phyloP scores from a whole-genome alignment of 2,329 filamentous ascomycete species.

The Apiospora marii region DNA sequence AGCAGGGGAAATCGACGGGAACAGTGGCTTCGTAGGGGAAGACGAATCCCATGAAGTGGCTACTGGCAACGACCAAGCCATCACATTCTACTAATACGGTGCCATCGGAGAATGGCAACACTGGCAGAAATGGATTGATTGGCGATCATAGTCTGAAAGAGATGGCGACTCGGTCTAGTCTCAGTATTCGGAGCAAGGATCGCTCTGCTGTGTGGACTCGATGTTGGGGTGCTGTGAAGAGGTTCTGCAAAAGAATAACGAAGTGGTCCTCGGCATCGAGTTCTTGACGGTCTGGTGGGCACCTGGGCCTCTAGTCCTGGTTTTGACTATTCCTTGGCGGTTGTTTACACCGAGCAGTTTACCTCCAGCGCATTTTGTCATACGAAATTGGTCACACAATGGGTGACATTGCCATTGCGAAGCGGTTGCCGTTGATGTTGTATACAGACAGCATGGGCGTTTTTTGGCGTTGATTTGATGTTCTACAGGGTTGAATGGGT shows the following conservation, averaged over 20 bases:
- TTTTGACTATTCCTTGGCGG: not conserved
- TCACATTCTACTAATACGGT: not conserved
- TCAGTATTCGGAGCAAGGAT: not conserved
- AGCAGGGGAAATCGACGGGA: not conserved
- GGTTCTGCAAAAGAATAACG: not conserved
- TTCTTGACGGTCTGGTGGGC: not conserved
- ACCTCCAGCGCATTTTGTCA: not conserved
- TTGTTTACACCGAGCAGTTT: not conserved
- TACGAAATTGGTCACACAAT: not conserved
- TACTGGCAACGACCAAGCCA: not conserved
- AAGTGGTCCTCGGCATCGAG: not conserved
- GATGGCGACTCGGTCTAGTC: not conserved
- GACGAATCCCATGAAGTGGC: not conserved
- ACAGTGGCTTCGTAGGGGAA: constrained; percentile 10
- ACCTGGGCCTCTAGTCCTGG: not conserved
- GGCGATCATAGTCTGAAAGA: not conserved
- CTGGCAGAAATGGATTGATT: not conserved
- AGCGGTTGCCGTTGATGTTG: not conserved
- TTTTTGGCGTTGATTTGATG: not conserved
- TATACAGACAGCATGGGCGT: constrained; percentile 5
- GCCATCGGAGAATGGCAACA: not conserved
- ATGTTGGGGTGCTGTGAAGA: not conserved
- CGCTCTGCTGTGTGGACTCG: not conserved
- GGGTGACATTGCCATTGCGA: not conserved
- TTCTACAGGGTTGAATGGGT: not conserved